Conservation (phyloP, 2,329 filamentous ascomycete species). For the Polychaeton citri region DNA sequence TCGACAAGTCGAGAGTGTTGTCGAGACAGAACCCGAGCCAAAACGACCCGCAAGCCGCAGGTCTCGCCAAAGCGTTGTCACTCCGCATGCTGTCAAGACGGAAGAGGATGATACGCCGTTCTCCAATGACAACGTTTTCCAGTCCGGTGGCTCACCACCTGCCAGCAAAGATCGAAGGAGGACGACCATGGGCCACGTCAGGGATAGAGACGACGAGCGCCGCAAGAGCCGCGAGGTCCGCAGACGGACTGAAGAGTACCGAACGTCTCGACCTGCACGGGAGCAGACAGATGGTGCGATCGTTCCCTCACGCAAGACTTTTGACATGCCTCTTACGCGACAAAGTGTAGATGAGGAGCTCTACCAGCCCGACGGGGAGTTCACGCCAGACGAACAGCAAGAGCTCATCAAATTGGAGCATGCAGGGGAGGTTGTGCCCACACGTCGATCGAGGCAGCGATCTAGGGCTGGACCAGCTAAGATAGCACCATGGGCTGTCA, state of each 20-base stretch:
- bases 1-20: constrained; percentile 22
- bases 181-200: constrained; percentile 33
- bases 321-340: constrained; percentile 42
- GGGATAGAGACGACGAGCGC: constrained; percentile 24
- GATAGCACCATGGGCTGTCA: constrained; percentile 56
- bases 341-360: constrained; percentile 28
- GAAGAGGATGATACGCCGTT: constrained; percentile 52
- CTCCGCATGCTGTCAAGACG: constrained; percentile 12
- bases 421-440: constrained; percentile 31
- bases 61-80: constrained; percentile 12
- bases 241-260: constrained; percentile 29
- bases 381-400: constrained; percentile 78
- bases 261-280: constrained; percentile 21
- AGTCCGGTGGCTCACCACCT: constrained; percentile 30
- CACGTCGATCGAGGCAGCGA: constrained; percentile 24
- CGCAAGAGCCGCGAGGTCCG: constrained; percentile 29
- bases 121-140: constrained; percentile 83
- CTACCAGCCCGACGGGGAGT: constrained; percentile 72
- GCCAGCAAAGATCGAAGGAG: constrained; percentile 45
- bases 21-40: constrained; percentile 35
- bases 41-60: constrained; percentile 18
- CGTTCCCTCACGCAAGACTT: constrained; percentile 43
- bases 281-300: constrained; percentile 41
- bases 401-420: constrained; percentile 60
- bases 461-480: constrained; percentile 39